These are phyloP conservation scores for Umbilicaria muhlenbergii DNA, from an alignment of 495 filamentous ascomycete genomes.

Conservation along the genomic window DNA sequence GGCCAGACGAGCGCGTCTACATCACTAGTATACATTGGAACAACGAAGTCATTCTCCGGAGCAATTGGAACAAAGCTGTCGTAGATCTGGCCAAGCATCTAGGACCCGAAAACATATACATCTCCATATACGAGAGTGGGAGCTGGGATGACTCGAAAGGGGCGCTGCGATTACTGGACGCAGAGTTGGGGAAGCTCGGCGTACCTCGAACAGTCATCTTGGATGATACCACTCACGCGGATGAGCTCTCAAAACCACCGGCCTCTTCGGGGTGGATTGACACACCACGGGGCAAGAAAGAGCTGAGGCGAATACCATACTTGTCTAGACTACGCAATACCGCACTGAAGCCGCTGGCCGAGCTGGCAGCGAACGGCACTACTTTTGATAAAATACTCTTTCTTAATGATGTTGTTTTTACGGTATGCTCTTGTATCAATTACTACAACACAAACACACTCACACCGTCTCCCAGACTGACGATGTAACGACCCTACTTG, in stretches of 20 bases:
- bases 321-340: constrained; percentile 47
- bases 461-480: constrained; percentile 26
- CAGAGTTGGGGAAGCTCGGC: constrained; percentile 31
- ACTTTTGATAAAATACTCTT: constrained; percentile 57
- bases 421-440: constrained; percentile 23
- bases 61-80: constrained; percentile 45
- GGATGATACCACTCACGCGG: constrained; percentile 35
- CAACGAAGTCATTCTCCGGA: constrained; percentile 43
- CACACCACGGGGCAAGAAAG: constrained; percentile 30
- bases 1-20: constrained; percentile 31
- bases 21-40: constrained; percentile 60
- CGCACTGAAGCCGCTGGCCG: constrained; percentile 29
- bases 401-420: constrained; percentile 63
- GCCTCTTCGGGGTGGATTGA: constrained; percentile 39
- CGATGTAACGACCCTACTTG: constrained; percentile 54
- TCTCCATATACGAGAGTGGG: constrained; percentile 56
- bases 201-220: constrained; percentile 39
- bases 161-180: constrained; percentile 43
- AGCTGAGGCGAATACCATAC: constrained; percentile 54
- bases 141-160: constrained; percentile 57
- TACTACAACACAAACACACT: not conserved
- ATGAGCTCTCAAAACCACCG: constrained; percentile 30
- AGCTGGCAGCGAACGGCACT: constrained; percentile 28
- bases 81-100: constrained; percentile 37
- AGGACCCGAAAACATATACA: constrained; percentile 51